These are phyloP conservation scores for Claviceps cyperi DNA, from an alignment of 2,329 filamentous ascomycete species.

Conservation along the genomic window DNA sequence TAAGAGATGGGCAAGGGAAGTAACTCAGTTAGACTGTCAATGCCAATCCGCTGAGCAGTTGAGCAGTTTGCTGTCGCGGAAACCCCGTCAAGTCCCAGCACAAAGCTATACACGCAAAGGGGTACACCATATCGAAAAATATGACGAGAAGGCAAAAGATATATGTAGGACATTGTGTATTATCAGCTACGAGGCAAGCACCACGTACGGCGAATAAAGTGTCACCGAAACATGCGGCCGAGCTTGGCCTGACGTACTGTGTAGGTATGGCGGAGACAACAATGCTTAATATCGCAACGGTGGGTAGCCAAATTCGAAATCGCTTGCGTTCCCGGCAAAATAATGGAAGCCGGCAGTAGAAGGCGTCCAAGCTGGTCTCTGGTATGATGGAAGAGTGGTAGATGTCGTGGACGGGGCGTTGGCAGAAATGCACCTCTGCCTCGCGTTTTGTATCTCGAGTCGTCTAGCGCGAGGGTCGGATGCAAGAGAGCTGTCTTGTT, in stretches of 20 bases:
- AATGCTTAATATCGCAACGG: not conserved
- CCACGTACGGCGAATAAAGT: not conserved
- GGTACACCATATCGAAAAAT: not conserved
- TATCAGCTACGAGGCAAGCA: not conserved
- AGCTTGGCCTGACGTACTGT: not conserved
- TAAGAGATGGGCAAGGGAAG: not conserved
- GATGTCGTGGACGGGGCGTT: not conserved
- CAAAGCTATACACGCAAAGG: not conserved
- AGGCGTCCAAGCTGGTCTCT: not conserved
- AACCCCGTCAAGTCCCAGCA: not conserved
- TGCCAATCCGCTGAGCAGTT: not conserved
- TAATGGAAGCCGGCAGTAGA: not conserved
- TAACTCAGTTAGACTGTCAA: not conserved
- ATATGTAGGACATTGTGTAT: not conserved
- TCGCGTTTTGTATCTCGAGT: not conserved
- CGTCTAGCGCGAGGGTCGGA: constrained; percentile 3
- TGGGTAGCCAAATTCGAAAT: not conserved
- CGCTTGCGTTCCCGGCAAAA: not conserved
- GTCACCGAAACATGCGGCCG: not conserved
- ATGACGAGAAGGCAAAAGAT: not conserved
- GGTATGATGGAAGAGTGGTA: not conserved
- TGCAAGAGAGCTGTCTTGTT: constrained; percentile 4
- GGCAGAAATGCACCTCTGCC: not conserved
- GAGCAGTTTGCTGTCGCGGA: constrained; percentile 1
- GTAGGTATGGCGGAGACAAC: not conserved